Conservation (phyloP, 306 rosid genomes). For the Ormosia emarginata region DNA sequence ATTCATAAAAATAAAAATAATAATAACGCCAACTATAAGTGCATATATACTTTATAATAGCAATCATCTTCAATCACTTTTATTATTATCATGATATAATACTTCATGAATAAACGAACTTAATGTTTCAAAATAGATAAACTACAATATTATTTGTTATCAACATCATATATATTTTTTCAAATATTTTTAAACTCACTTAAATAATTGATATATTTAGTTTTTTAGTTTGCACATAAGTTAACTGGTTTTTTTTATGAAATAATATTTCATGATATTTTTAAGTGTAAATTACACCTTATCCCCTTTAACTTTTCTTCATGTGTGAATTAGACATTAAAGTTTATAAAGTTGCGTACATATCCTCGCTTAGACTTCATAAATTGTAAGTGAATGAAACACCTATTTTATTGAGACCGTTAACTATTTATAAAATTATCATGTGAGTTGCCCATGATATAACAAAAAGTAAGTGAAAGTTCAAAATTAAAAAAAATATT, state of each 20-base stretch:
- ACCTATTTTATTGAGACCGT: too few relatives aligned
- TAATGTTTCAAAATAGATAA: not conserved
- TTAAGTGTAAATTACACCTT: too few relatives aligned
- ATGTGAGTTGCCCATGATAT: too few relatives aligned
- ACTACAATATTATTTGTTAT: not conserved
- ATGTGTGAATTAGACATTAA: too few relatives aligned
- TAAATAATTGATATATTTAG: not conserved
- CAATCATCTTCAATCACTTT: not conserved
- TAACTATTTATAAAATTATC: too few relatives aligned
- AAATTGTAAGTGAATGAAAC: too few relatives aligned
- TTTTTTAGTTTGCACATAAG: not conserved
- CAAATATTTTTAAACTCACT: not conserved
- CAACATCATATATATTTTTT: not conserved
- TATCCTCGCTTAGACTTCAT: too few relatives aligned
- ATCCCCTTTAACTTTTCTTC: too few relatives aligned
- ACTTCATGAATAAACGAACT: not conserved
- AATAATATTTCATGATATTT: not conserved
- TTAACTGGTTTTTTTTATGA: not conserved
- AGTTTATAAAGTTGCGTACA: too few relatives aligned
- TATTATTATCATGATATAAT: not conserved
- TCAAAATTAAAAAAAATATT: too few relatives aligned
- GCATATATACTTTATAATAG: not conserved
- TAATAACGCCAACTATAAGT: not conserved
- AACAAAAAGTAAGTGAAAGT: too few relatives aligned
- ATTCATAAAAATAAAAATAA: not conserved